Percentiles rank a stretch among this genome's conserved stretches.
These are phyloP conservation scores for Microcos paniculata DNA, from an alignment of 345 rosid genomes.

Conservation along the genomic window DNA sequence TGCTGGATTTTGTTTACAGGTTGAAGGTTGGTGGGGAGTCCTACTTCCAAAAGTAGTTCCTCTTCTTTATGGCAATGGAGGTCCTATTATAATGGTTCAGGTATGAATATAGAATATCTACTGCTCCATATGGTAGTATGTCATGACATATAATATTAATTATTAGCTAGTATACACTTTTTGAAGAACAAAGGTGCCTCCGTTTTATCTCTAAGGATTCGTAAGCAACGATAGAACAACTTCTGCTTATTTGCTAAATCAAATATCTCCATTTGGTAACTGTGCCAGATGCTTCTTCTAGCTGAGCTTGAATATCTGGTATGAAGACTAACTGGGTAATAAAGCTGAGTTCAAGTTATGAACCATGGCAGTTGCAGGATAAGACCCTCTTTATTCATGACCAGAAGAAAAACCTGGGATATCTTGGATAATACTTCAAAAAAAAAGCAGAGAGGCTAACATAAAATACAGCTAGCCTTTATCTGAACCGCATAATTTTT, in stretches of 20 bases:
- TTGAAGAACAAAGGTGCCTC: not conserved
- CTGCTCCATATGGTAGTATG: not conserved
- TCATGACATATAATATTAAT: not conserved
- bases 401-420: not conserved
- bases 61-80: conserved; percentile 77
- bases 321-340: not conserved
- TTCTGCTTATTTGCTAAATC: not conserved
- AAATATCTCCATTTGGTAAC: not conserved
- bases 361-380: not conserved
- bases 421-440: not conserved
- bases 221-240: not conserved
- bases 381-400: not conserved
- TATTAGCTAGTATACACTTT: not conserved
- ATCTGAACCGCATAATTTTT: not conserved
- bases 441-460: not conserved
- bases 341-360: not conserved
- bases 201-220: not conserved
- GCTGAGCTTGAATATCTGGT: not conserved
- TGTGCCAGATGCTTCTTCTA: not conserved
- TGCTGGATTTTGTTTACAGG: conserved; percentile 42
- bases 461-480: not conserved
- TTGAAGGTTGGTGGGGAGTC: conserved; percentile 80
- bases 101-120: conserved; percentile 28
- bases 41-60: conserved; percentile 68
- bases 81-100: conserved; percentile 94